A percentile compares a stretch with the other conserved stretches of the same genome.
Evolutionary conservation across 1,284 basidiomycete genomes (phyloP).

Genomic region (Ganoderma sinense): DNA sequence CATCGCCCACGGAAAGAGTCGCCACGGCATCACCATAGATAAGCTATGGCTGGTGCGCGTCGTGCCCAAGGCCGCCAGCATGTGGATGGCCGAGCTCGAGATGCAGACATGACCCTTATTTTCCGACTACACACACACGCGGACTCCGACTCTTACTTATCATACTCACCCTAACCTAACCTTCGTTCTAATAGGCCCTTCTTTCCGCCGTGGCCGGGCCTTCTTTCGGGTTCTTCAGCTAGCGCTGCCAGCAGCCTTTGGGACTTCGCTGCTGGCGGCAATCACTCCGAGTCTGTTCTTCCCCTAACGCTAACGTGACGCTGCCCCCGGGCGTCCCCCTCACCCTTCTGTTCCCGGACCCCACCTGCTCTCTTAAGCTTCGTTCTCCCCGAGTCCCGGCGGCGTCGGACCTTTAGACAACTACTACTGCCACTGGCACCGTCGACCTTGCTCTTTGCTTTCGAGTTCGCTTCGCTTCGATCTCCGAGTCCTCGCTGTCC

Average conservation of each 20-base stretch:
- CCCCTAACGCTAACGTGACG: background rate
- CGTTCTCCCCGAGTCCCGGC: background rate
- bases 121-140: background rate
- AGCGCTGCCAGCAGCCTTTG: background rate
- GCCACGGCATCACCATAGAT: slow-evolving; percentile 20
- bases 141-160: background rate
- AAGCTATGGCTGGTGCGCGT: slow-evolving; percentile 32
- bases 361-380: background rate
- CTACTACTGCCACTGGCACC: slow-evolving; percentile 1
- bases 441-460: slow-evolving; percentile 1
- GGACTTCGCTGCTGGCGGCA: background rate
- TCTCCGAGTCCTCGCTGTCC: background rate
- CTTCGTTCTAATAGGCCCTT: background rate
- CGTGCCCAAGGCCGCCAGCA: slow-evolving; percentile 20
- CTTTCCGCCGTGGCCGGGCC: background rate
- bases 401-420: slow-evolving; percentile 7
- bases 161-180: background rate
- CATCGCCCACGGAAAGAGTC: slow-evolving; percentile 11
- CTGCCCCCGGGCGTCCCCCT: background rate
- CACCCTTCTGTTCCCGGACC: background rate
- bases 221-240: no score
- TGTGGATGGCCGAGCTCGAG: slow-evolving; percentile 35
- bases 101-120: slow-evolving; percentile 16
- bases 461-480: background rate
- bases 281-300: background rate